Conservation (phyloP, 2,329 filamentous ascomycete species). For the Cladosporium colombiae region DNA sequence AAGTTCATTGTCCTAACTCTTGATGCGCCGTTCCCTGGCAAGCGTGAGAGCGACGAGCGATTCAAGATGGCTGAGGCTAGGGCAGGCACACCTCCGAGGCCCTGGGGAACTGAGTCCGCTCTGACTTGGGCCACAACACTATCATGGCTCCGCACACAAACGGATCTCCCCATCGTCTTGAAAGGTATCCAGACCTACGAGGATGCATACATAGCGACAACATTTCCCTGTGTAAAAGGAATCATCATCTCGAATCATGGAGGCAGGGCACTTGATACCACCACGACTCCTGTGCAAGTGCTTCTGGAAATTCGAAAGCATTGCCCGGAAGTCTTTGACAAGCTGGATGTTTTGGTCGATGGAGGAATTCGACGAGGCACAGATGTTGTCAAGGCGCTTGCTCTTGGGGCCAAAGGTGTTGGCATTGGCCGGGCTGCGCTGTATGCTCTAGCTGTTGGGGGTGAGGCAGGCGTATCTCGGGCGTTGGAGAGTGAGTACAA, state of each 20-base stretch:
- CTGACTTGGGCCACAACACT: background rate
- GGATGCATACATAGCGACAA: constrained; percentile 49
- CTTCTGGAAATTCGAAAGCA: constrained; percentile 64
- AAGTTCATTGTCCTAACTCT: constrained; percentile 61
- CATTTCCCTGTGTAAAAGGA: constrained; percentile 48
- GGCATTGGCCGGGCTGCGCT: constrained; percentile 60
- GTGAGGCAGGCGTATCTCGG: constrained; percentile 53
- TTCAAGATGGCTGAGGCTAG: background rate
- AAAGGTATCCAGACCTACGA: constrained; percentile 60
- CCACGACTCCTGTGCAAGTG: constrained; percentile 54
- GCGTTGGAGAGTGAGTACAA: background rate
- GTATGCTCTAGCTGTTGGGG: constrained; percentile 60
- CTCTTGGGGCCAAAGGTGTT: constrained; percentile 59
- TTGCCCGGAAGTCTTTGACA: constrained; percentile 60
- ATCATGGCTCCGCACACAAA: background rate
- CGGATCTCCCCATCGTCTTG: constrained; percentile 63
- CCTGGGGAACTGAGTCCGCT: background rate
- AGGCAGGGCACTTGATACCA: constrained; percentile 54
- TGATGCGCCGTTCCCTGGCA: constrained; percentile 59
- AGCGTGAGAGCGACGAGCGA: constrained; percentile 52
- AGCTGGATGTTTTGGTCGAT: constrained; percentile 54
- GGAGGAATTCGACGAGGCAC: constrained; percentile 52
- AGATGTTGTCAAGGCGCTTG: constrained; percentile 55
- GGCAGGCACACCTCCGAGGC: background rate
- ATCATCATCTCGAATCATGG: constrained; percentile 58